phyloP scores from a whole-genome alignment of 2,329 filamentous ascomycete species.

The Penicillium sp. region DNA sequence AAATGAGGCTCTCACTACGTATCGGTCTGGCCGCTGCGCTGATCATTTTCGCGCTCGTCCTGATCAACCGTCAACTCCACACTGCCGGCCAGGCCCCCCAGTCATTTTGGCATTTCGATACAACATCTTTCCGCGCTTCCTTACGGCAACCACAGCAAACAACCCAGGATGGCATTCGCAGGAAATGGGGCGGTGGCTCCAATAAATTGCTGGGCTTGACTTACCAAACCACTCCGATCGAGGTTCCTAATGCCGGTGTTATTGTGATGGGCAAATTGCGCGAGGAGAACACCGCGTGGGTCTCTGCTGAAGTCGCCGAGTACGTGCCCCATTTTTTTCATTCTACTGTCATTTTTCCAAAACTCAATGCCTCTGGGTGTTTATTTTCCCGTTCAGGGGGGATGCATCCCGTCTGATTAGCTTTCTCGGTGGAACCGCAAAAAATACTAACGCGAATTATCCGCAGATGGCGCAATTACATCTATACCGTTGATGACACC shows the following conservation, averaged over 20 bases:
- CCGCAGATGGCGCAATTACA: constrained; percentile 46
- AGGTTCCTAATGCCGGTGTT: constrained; percentile 38
- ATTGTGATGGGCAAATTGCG: constrained; percentile 47
- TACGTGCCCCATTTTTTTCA: constrained; percentile 23
- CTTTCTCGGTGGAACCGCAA: background rate
- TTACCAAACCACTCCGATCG: constrained; percentile 31
- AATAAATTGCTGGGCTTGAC: constrained; percentile 13
- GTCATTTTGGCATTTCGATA: constrained; percentile 30
- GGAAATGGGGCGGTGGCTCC: constrained; percentile 23
- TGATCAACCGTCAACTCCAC: constrained; percentile 29
- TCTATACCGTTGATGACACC: constrained; percentile 45
- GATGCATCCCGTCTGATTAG: background rate
- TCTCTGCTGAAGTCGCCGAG: constrained; percentile 44
- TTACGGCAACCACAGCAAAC: constrained; percentile 9
- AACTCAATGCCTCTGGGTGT: background rate
- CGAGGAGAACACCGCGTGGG: constrained; percentile 49
- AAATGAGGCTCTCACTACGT: constrained; percentile 28
- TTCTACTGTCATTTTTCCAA: background rate
- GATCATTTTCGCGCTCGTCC: constrained; percentile 29
- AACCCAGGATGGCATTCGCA: constrained; percentile 7
- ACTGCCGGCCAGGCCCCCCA: constrained; percentile 19
- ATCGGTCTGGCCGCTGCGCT: constrained; percentile 32
- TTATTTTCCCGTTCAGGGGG: background rate
- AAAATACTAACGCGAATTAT: background rate
- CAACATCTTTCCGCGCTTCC: constrained; percentile 17